Evolutionary conservation across 345 rosid species (phyloP).

Genomic region (Dipteronia sinensis): DNA sequence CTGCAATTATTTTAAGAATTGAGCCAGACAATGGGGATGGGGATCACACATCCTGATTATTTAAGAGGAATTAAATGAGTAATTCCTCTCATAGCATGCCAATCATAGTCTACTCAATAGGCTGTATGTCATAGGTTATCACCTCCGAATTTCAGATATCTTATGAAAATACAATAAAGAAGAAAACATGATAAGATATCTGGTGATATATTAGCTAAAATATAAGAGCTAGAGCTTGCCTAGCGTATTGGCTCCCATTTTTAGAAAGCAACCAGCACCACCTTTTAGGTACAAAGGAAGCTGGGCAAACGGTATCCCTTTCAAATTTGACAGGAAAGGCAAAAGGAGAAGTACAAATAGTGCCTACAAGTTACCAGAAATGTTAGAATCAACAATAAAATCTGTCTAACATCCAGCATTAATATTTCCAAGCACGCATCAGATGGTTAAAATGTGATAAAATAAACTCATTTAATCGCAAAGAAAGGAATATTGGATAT

Average conservation of each 20-base stretch:
- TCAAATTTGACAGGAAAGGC: conserved; percentile 79
- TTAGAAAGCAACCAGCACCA: conserved; percentile 85
- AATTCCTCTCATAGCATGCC: too few species aligned
- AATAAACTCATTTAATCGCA: not conserved
- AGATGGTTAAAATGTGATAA: not conserved
- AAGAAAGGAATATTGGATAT: too few species aligned
- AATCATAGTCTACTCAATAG: not conserved
- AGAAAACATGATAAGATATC: not conserved
- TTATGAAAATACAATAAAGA: not conserved
- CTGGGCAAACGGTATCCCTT: conserved; percentile 70
- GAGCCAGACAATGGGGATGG: too few species aligned
- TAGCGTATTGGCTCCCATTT: conserved; percentile 49
- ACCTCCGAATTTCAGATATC: not conserved
- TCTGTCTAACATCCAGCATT: not conserved
- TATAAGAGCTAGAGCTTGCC: conserved; percentile 54
- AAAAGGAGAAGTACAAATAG: conserved; percentile 75
- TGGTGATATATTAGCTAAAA: not conserved
- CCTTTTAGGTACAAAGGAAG: conserved; percentile 68
- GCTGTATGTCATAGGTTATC: not conserved
- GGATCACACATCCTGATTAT: too few species aligned
- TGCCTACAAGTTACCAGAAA: conserved; percentile 53
- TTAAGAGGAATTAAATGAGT: too few species aligned
- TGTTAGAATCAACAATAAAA: conserved; percentile 6
- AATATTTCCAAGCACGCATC: not conserved
- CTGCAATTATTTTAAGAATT: too few species aligned